Evolutionary conservation across 257 asterid genomes (phyloP), one percentile per base, ranked within the genome.

Genomic region (Anisodus tanguticus): DNA sequence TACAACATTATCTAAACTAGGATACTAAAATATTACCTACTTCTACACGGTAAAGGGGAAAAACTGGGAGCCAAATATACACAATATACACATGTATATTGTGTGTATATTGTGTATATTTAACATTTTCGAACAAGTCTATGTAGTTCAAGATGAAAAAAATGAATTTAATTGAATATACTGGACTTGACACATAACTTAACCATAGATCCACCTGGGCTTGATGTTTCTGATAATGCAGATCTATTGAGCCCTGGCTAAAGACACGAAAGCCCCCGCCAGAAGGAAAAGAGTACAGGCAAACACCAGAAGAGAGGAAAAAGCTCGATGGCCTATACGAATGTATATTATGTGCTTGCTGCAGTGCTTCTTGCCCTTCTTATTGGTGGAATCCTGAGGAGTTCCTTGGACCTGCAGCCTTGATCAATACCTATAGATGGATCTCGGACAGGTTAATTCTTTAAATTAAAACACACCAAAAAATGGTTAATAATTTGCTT

Each of bases 381-480:
- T 94, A 94, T 81, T 94, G 97, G 98, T 94, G 98, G 97, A 91
- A 92, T 82, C 97, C 95, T 0, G 98, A 94, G 86, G 86, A 92
- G 91, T 93, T 90, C 84, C 88, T 51, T 7, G 97, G 98, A 9
- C 95, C 98, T 0, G 97, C 97, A 0, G 87, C 97, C 0, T 79
- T 94, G 15, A 92, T 94, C 74, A 95, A 92, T 39, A 93, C 95
- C 9, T 92, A 90, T 62, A 91, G 98, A 15, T 94, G 97, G 98
- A 87, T 93, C 39, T 58, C 88, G 1, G 97, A 94, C 87, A 93
- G 97, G 98, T 92, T 68, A 49, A 13, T 31, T n/a, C 35, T 37
- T 69, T 3, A 19, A 7, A 45, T 9, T 5, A 17, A 17, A 17
- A 62, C 7, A 6, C 3, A 12, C 15, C 5, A 6, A 39, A 17